Evolutionary conservation across 1,139 yeast genomes (phyloP), one percentile per base, ranked within the genome.

Genomic region (Blastobotrys buckinghamii): DNA sequence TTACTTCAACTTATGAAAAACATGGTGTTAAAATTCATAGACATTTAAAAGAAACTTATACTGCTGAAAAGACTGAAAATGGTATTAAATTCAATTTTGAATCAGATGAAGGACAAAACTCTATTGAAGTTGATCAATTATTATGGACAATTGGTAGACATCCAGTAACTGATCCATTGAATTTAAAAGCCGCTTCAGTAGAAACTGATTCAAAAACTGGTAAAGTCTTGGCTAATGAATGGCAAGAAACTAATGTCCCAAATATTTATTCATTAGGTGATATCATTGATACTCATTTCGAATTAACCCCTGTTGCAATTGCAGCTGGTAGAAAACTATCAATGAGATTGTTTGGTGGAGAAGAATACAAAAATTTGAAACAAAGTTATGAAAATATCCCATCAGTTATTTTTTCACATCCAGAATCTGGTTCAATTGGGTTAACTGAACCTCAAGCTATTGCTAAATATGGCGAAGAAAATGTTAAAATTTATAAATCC

Each of bases 291-390:
- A 82, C 83, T 51, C 61, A 62, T 34, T 84, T 85, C 46, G 97
- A 92, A 71, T 78, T 92, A 63, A 92, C 99, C 7, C 99, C 99
- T 6, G 97, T 89, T 42, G 98, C 98, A 43, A 92, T 92, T 73
- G 97, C 98, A 37, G 94, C 98, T 7, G 99, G 99, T 51, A 83
- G 99, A 70, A 86, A 81, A 68, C 77, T 92, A 58, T 79, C 97
- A 37, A 90, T 89, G 72, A 79, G 99, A 66, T 71, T 92, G 53
- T 92, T 90, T 65, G 97, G 97, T 22, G 83, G 90, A 45, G 79
- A 76, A 48, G 67, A 71, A 53, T 86, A 77, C 72, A 79, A 79
- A 58, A 65, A 78, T 45, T 76, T 77, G 55, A 88, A 89, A 65
- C 86, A 86, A 66, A 97, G 89, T 65, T 94, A 83, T 68, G 70